Evolutionary conservation across 192 early-diverging fungal genomes (phyloP).

Genomic region (Chytriomyces confervae): DNA sequence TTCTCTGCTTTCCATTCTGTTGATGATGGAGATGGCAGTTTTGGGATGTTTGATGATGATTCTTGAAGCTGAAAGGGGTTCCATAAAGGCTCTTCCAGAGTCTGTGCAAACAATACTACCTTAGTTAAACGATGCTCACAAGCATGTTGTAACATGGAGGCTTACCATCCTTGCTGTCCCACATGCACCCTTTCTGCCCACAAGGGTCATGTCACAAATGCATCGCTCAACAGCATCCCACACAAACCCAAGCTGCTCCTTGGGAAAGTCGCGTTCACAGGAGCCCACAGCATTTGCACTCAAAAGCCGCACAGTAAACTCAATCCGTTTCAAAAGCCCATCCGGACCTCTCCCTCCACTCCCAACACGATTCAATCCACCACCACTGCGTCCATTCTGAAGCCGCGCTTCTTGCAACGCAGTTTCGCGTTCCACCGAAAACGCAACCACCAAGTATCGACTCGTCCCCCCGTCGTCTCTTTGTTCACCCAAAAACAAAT

Average conservation of each 20-base stretch:
- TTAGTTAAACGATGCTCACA: no score
- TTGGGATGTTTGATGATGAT: neutral
- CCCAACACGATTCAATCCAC: conserved; percentile 28
- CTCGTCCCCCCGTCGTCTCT: neutral
- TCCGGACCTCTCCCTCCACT: conserved; percentile 12
- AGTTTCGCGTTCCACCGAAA: conserved; percentile 38
- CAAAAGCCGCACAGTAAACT: conserved; percentile 29
- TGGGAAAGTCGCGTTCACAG: neutral
- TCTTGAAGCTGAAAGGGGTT: conserved; percentile 5
- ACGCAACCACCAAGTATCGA: conserved; percentile 30
- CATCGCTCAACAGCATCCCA: conserved; percentile 20
- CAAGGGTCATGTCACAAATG: neutral
- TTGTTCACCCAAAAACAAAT: conserved; percentile 23
- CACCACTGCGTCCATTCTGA: neutral
- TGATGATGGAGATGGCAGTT: no score
- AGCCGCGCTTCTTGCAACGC: conserved; percentile 16
- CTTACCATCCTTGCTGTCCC: conserved; percentile 6
- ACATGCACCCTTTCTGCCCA: neutral
- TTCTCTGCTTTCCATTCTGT: neutral
- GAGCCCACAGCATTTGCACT: conserved; percentile 27
- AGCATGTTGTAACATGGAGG: neutral
- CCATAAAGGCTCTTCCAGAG: neutral
- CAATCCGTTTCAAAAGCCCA: neutral
- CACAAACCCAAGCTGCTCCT: conserved; percentile 13
- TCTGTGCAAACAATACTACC: neutral